A percentile compares a stretch with the other conserved stretches of the same genome.
Evolutionary conservation across 2,329 filamentous ascomycete species (phyloP).

Genomic region (Penicillium sp.): DNA sequence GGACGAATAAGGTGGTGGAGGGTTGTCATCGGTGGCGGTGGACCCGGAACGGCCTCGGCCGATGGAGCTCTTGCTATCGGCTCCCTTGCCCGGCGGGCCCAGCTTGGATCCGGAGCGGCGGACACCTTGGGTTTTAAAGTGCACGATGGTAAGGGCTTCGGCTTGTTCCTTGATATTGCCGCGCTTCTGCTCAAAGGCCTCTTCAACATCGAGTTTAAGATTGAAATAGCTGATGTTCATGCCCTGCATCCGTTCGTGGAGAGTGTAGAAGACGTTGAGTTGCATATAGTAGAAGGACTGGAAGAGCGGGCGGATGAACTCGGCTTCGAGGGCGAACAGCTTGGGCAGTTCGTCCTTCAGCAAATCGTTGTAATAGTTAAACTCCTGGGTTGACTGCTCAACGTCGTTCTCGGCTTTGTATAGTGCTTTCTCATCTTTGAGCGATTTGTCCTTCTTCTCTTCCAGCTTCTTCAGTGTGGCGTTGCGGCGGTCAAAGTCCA

Average conservation of each 20-base stretch:
- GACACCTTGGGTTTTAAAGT: conserved; percentile 85
- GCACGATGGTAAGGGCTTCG: conserved; percentile 81
- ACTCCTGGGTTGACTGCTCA: conserved; percentile 90
- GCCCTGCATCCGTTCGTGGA: conserved; percentile 96
- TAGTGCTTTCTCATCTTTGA: conserved; percentile 96
- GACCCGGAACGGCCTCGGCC: conserved; percentile 37
- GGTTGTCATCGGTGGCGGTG: conserved; percentile 52
- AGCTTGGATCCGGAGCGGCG: conserved; percentile 37
- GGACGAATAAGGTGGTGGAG: conserved; percentile 70
- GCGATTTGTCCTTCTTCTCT: conserved; percentile 93
- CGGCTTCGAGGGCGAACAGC: conserved; percentile 81
- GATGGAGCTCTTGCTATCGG: conserved; percentile 39
- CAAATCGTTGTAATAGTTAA: conserved; percentile 96
- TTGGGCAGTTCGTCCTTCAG: conserved; percentile 94
- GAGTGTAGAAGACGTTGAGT: conserved; percentile 96
- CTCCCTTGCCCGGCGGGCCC: conserved; percentile 31
- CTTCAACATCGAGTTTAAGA: conserved; percentile 83
- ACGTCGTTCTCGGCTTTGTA: conserved; percentile 94
- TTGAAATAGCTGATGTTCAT: conserved; percentile 99
- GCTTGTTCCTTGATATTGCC: conserved; percentile 83
- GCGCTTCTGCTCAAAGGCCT: conserved; percentile 84
- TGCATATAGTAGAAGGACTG: conserved; percentile 99
- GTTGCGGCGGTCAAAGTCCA: conserved; percentile 90
- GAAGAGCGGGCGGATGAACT: conserved; percentile 96
- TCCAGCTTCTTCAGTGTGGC: conserved; percentile 86